These are phyloP conservation scores for Penicillium parvum DNA, from an alignment of 495 filamentous ascomycete genomes.

Conservation along the genomic window DNA sequence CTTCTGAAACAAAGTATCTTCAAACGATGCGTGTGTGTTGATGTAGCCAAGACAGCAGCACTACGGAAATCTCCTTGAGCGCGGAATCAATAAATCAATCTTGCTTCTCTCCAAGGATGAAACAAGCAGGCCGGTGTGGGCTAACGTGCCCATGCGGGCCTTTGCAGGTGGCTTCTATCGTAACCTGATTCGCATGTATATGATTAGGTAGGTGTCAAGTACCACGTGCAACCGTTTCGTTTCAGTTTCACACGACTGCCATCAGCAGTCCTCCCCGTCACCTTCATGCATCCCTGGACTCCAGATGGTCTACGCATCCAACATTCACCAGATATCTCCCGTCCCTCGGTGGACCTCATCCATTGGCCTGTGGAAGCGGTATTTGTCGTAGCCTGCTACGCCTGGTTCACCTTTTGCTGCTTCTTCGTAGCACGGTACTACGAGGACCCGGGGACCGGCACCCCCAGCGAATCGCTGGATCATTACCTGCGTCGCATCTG, in stretches of 20 bases:
- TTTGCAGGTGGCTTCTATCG: slow-evolving; percentile 52
- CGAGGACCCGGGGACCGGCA: slow-evolving; percentile 1
- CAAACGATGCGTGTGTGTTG: too few species aligned
- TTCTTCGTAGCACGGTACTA: slow-evolving; percentile 37
- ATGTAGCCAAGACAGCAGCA: too few species aligned
- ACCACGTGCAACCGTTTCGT: slow-evolving; percentile 42
- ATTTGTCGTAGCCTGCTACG: slow-evolving; percentile 42
- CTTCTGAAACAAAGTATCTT: too few species aligned
- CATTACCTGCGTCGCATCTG: slow-evolving; percentile 42
- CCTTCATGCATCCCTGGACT: slow-evolving; percentile 15
- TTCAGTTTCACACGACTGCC: slow-evolving; percentile 28
- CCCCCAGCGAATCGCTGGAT: slow-evolving; percentile 33
- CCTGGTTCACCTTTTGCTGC: slow-evolving; percentile 45
- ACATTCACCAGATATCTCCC: slow-evolving; percentile 43
- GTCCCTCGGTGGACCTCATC: slow-evolving; percentile 17
- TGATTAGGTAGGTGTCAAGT: slow-evolving; percentile 44
- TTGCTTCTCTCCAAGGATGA: slow-evolving; percentile 4
- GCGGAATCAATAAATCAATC: slow-evolving; percentile 24
- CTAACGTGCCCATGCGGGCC: slow-evolving; percentile 57
- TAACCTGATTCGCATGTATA: slow-evolving; percentile 53
- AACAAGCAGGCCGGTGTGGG: slow-evolving; percentile 14
- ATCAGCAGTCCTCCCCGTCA: slow-evolving; percentile 9
- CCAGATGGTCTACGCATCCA: slow-evolving; percentile 46
- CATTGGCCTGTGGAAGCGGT: slow-evolving; percentile 34
- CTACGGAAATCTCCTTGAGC: slow-evolving; percentile 27